Evolutionary conservation across 176 grass and related monocot species (phyloP), one percentile per base, ranked within the genome.

Genomic region (Phragmites australis): DNA sequence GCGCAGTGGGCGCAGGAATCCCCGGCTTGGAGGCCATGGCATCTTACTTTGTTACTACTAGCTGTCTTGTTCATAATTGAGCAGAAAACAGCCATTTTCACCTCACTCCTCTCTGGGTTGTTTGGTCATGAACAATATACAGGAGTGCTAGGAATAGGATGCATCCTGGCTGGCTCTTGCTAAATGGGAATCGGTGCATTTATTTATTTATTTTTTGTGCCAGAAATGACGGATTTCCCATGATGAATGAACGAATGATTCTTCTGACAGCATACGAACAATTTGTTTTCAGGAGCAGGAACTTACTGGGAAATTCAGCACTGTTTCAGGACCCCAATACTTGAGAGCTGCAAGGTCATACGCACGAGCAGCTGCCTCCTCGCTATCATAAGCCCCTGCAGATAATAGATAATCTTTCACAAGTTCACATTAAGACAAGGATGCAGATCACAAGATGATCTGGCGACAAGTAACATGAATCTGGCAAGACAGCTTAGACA

Each of bases 261-360:
- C 10, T n/a, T 46, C 18, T 39, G 40, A 41, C 34, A 75, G 72
- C 18, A 26, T 2, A 23, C 26, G 3, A 25, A 78, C 27, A 50
- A 29, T 25, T 65, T 39, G n/a, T 44, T 71, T 39, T 52, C 18
- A 44, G 41, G 59, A 37, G 10, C 47, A 48, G 8, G 56, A 48
- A 56, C 77, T 83, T 91, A 99, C 96, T 13, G 90, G 47, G 72
- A 99, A 99, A 76, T 95, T 95, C 13, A 99, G 88, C 11, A 65
- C 56, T 22, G 88, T 87, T 49, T 88, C 88, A 52, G 90, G 65
- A 44, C 90, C 96, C 96, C 90, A 99, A 43, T 95, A 93, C 62
- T 95, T 99, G 30, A 99, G 84, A 50, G 96, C 90, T n/a, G 92
- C 96, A 45, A 95, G 90, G 66, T 99, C 96, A 18, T 99, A 89